Evolutionary conservation across 768 basidiomycete genomes (phyloP), one percentile per base, ranked within the genome.

Genomic region (Tricholoma furcatifolium): DNA sequence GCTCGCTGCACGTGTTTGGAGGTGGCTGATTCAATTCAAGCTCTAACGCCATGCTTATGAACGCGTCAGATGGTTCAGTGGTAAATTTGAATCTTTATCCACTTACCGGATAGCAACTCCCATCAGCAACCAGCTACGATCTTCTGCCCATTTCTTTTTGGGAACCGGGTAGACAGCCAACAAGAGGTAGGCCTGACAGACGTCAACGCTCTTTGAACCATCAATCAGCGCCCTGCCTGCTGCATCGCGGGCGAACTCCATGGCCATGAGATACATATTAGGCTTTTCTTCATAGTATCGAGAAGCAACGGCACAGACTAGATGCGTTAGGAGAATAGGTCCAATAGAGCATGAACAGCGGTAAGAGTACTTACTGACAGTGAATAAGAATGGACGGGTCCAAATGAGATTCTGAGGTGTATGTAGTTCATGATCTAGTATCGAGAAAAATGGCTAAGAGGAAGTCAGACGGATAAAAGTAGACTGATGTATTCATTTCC

Each of bases 161-260:
- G 85, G 83, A 7, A 79, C 70, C 17, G 81, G 78, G 65, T 87
- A 87, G 7, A 81, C 78, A 32, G 81, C 78, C 70, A 87, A 73
- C 27, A 92, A 66, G 15, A 89, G 68, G 62, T 86, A 91, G 17
- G 89, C 88, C 63, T 92, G 90, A 53, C 84, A 85, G 52, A 86
- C 81, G 62, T 92, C 90, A n/a, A 91, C 78, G 53, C 80, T 84
- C 63, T 80, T 80, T 57, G 76, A 74, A 5, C 83, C 83, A 52
- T 85, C 81, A 11, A 83, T 74, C 47, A 87, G 72, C 2, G 82
- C 76, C 51, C 76, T 75, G 11, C 80, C 82, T 5, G 85, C 85
- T 17, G 80, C 74, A 48, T 83, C 79, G 54, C 80, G 74, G 6
- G 85, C 84, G 59, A 85, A 83, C 43, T 83, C 79, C 67, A 82